A percentile compares a stretch with the other conserved stretches of the same genome.
Conservation (phyloP, 2,329 filamentous ascomycete species). For the Pseudocercospora ulei region DNA sequence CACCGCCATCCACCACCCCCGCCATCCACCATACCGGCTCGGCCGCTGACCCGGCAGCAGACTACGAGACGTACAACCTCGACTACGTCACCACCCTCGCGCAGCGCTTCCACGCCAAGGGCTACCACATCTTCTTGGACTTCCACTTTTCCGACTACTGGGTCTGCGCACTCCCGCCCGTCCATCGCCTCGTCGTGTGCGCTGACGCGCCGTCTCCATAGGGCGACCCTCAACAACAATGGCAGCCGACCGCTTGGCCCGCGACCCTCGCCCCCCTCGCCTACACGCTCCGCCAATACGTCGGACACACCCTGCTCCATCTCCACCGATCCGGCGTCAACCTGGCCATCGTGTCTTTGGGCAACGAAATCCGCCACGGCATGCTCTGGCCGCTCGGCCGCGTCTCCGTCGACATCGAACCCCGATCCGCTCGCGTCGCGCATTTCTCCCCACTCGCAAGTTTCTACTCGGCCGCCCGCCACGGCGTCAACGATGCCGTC, state of each 20-base stretch:
- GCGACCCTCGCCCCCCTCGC: constrained; percentile 30
- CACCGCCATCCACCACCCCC: no score
- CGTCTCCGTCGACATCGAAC: constrained; percentile 34
- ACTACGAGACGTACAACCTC: constrained; percentile 30
- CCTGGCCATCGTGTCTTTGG: constrained; percentile 37
- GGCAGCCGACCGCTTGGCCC: constrained; percentile 33
- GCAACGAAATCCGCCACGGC: constrained; percentile 36
- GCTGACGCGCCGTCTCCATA: not conserved
- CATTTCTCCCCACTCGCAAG: constrained; percentile 34
- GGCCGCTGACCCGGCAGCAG: not conserved
- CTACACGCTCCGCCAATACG: constrained; percentile 32
- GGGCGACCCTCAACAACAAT: constrained; percentile 35
- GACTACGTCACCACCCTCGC: constrained; percentile 33
- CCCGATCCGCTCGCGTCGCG: constrained; percentile 27
- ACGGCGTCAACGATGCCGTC: constrained; percentile 32
- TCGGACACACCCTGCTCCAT: constrained; percentile 34
- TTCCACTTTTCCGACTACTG: constrained; percentile 32
- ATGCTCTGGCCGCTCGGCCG: constrained; percentile 36
- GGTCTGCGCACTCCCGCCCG: constrained; percentile 7
- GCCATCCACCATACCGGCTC: no score
- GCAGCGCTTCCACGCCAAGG: constrained; percentile 33
- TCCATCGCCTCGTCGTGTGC: not conserved
- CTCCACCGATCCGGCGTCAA: constrained; percentile 37
- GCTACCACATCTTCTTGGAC: constrained; percentile 36
- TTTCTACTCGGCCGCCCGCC: constrained; percentile 29